Conservation (phyloP, 371 early-diverging fungal genomes). For the Mitosporidium daphniae region DNA sequence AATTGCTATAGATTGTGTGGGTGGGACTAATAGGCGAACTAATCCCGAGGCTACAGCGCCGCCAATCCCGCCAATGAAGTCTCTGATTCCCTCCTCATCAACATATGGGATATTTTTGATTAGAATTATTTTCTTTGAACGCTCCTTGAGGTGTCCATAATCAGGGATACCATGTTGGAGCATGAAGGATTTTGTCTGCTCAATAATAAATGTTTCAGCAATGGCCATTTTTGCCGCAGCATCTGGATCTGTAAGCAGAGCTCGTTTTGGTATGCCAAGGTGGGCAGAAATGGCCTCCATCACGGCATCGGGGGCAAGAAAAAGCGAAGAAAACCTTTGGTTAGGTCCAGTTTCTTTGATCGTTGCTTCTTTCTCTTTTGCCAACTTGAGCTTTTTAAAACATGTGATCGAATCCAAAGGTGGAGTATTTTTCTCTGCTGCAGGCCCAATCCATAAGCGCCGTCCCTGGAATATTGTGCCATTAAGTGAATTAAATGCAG, state of each 20-base stretch:
- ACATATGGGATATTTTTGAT: neutral
- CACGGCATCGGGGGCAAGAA: constrained; percentile 27
- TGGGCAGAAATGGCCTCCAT: constrained; percentile 60
- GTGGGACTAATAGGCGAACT: constrained; percentile 24
- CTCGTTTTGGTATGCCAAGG: constrained; percentile 39
- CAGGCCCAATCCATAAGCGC: constrained; percentile 37
- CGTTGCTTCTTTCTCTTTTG: constrained; percentile 33
- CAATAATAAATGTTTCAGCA: constrained; percentile 69
- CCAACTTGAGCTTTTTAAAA: too few relatives aligned
- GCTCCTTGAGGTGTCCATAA: too few relatives aligned
- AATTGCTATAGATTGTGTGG: constrained; percentile 61
- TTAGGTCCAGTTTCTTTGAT: constrained; percentile 26
- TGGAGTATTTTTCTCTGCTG: constrained; percentile 51
- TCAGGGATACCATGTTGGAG: too few relatives aligned
- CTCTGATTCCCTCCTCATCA: neutral
- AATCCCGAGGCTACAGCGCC: neutral
- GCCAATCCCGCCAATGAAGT: neutral
- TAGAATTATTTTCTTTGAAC: too few relatives aligned
- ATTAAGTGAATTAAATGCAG: constrained; percentile 34
- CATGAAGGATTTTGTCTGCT: constrained; percentile 54
- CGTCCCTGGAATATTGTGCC: constrained; percentile 54
- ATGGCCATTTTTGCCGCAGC: constrained; percentile 57
- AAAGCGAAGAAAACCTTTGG: constrained; percentile 13
- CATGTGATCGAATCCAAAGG: too few relatives aligned
- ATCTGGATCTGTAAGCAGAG: constrained; percentile 38